Conservation (phyloP, 1,284 basidiomycete genomes). For the Apiotrichum montevideense region DNA sequence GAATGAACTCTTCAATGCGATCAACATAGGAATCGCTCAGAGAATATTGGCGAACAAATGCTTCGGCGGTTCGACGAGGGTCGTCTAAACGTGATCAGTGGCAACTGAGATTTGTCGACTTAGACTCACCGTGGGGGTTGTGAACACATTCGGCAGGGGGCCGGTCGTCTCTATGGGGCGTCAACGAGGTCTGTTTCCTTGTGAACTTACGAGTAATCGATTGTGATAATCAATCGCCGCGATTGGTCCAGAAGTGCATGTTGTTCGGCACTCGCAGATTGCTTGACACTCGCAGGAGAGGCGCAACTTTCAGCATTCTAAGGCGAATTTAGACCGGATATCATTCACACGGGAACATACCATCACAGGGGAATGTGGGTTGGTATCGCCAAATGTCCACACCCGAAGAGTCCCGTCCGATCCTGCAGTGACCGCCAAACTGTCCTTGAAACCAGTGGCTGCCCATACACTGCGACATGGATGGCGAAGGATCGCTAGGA, state of each 20-base stretch:
- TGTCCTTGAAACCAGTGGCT: conserved; percentile 21
- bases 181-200: neutral
- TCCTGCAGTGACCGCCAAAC: conserved; percentile 33
- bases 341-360: no score
- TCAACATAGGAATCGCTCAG: conserved; percentile 29
- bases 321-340: no score
- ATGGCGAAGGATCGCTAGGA: conserved; percentile 15
- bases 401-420: conserved; percentile 28
- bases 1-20: conserved; percentile 28
- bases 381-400: conserved; percentile 10
- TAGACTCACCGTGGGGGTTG: neutral
- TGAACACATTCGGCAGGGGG: conserved; percentile 20
- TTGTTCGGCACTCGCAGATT: no score
- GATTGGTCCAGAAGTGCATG: no score
- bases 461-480: conserved; percentile 38
- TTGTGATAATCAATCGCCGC: conserved; percentile 15
- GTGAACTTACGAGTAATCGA: conserved; percentile 24
- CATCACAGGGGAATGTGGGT: no score
- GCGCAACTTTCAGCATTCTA: no score
- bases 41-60: conserved; percentile 22
- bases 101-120: neutral
- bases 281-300: no score
- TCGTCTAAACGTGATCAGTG: conserved; percentile 16
- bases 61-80: conserved; percentile 19
- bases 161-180: conserved; percentile 22